phyloP scores from a whole-genome alignment of 441 rosid genomes.

The Brassica balearica region DNA sequence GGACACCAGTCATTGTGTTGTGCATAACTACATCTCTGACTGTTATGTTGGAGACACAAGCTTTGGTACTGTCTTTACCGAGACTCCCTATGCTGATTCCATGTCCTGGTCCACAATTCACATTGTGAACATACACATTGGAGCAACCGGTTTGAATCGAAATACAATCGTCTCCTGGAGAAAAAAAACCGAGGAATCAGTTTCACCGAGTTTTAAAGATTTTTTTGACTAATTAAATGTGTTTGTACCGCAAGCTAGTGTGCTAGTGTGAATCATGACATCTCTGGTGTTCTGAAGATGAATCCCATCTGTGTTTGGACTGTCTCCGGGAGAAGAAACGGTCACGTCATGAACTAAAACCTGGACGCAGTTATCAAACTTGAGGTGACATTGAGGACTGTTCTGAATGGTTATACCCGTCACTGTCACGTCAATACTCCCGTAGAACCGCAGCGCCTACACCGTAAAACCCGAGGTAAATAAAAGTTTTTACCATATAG shows the following conservation, averaged over 20 bases:
- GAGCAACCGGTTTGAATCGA: constrained; percentile 91
- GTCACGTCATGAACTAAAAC: constrained; percentile 72
- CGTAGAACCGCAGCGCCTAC: constrained; percentile 87
- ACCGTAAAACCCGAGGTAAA: background rate
- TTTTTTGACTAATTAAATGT: constrained; percentile 1
- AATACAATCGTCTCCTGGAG: constrained; percentile 93
- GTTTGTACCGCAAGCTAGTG: constrained; percentile 78
- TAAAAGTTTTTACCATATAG: background rate
- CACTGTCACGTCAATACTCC: constrained; percentile 75
- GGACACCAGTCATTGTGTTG: constrained; percentile 84
- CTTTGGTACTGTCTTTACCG: constrained; percentile 75
- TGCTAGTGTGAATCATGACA: constrained; percentile 67
- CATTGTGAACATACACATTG: constrained; percentile 75
- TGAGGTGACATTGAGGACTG: constrained; percentile 94
- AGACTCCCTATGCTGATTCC: constrained; percentile 96
- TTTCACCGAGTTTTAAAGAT: background rate
- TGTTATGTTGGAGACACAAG: constrained; percentile 89
- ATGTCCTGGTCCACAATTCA: constrained; percentile 94
- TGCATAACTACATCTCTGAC: constrained; percentile 77
- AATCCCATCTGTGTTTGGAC: constrained; percentile 95
- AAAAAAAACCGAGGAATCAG: constrained; percentile 41
- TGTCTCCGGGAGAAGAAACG: constrained; percentile 79
- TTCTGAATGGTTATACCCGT: constrained; percentile 83
- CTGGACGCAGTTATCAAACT: constrained; percentile 84
- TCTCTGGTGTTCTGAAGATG: constrained; percentile 87